Evolutionary conservation across 2,329 filamentous ascomycete species (phyloP).

Genomic region (Pseudocercospora cruenta): DNA sequence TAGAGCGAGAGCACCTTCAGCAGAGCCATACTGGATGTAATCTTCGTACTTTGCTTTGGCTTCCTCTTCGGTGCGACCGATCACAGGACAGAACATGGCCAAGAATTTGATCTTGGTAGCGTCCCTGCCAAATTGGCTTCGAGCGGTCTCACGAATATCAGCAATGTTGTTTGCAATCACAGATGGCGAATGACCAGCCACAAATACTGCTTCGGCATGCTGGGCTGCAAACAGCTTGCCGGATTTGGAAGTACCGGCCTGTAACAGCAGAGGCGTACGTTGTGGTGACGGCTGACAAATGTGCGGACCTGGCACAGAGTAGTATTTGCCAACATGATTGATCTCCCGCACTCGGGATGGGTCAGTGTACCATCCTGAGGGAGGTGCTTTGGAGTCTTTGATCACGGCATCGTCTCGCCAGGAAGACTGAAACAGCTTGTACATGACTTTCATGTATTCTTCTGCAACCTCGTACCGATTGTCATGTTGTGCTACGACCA

Average conservation of each 20-base stretch:
- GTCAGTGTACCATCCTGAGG: slow-evolving; percentile 57
- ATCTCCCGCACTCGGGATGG: slow-evolving; percentile 63
- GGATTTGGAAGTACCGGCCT: slow-evolving; percentile 62
- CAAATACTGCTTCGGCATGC: slow-evolving; percentile 67
- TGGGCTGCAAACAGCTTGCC: slow-evolving; percentile 60
- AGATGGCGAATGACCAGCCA: slow-evolving; percentile 65
- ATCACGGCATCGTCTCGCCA: slow-evolving; percentile 61
- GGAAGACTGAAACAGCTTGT: slow-evolving; percentile 62
- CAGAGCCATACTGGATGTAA: slow-evolving; percentile 61
- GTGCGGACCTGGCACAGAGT: slow-evolving; percentile 49
- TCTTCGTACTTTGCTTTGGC: slow-evolving; percentile 65
- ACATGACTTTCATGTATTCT: slow-evolving; percentile 64
- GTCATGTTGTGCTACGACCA: slow-evolving; percentile 56
- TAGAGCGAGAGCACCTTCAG: slow-evolving; percentile 67
- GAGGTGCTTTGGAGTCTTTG: slow-evolving; percentile 54
- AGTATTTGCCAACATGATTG: slow-evolving; percentile 60
- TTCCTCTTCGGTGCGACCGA: slow-evolving; percentile 67
- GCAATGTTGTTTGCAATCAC: slow-evolving; percentile 64
- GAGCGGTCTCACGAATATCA: slow-evolving; percentile 62
- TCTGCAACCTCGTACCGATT: slow-evolving; percentile 64
- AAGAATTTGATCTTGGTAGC: slow-evolving; percentile 67
- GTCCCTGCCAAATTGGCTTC: slow-evolving; percentile 58
- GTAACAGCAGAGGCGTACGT: slow-evolving; percentile 47
- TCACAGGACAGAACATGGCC: slow-evolving; percentile 65
- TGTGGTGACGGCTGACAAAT: slow-evolving; percentile 48